Base-by-base conservation (phyloP, 2,329 filamentous ascomycete species). In the Aureobasidium sp. region DNA sequence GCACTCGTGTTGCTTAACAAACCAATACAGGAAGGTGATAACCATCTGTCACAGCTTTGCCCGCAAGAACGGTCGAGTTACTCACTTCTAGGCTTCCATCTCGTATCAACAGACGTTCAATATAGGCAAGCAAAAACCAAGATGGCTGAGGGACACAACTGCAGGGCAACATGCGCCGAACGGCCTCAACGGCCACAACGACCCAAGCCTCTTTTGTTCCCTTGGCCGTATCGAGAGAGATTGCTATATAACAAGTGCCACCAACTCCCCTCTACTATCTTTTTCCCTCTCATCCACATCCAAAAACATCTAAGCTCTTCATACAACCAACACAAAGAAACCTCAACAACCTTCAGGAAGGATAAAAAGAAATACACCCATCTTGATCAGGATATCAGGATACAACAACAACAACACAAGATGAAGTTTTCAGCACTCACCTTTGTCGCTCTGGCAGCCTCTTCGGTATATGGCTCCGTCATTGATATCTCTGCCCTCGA, bases 341-440 rank as follows among this genome's bases (percentile, higher is more conserved):
- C 2, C 6, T 7, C 11, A 24, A 49, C 31, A 45, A 57, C 54
- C 53, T 29, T 33, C 39, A 57, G 27, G 40, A 47, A 58, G 42
- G 53, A 47, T 12, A 45, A 40, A 40, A 45, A 57, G 27, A 44
- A 45, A 45, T 2, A 40, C 19, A 19, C 29, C 31, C 1, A 33
- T 19, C 47, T 58, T 58, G 54, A 58, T 58, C 54, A 48, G 54
- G 54, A 58, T n/a, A 48, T 58, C 54, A 58, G 39, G 24, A 31
- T 33, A 48, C 53, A 33, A 44, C 52, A 44, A 44, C 52, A 44
- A 42, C 44, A 44, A 52, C 22, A n/a, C 54, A 60, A 49, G 56
- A 60, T 60, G 57, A 50, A 60, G 37, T 60, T 60, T 27, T 47
- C 47, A 33, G 57, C 47, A 31, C 24, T 60, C 57, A 45, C 57